A percentile compares a stretch with the other conserved stretches of the same genome.
phyloP scores from a whole-genome alignment of 139 green algal species.

The Raphidocelis subcapitata region DNA sequence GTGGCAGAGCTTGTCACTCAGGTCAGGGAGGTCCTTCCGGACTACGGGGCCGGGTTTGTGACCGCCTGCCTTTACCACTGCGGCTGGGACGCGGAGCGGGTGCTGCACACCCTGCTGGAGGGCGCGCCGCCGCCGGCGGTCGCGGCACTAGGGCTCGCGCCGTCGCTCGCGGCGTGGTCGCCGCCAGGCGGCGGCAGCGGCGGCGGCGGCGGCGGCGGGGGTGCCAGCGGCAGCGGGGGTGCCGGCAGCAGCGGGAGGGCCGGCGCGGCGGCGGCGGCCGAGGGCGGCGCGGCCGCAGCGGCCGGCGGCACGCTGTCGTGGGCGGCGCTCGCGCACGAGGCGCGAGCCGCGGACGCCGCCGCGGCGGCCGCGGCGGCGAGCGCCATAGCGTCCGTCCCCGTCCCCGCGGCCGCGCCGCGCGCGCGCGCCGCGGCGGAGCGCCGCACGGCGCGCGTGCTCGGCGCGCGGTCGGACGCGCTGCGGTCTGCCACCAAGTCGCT shows the following conservation, averaged over 20 bases:
- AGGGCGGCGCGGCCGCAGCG: not conserved
- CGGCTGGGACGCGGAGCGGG: constrained; percentile 51
- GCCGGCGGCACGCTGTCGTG: constrained; percentile 6
- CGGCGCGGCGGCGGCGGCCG: constrained; percentile 23
- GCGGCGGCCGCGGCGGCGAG: constrained; percentile 3
- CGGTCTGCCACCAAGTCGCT: constrained; percentile 27
- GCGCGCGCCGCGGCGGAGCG: constrained; percentile 27
- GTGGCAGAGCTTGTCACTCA: constrained; percentile 3
- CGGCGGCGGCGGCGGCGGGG: constrained; percentile 24
- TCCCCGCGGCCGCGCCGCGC: not conserved
- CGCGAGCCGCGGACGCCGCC: no score
- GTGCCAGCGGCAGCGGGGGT: not conserved
- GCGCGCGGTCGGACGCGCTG: constrained; percentile 27
- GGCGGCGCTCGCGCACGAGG: constrained; percentile 11
- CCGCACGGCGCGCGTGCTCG: constrained; percentile 38
- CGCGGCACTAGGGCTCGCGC: constrained; percentile 52
- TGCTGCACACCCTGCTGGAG: constrained; percentile 69
- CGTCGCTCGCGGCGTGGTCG: constrained; percentile 22
- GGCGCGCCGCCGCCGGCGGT: constrained; percentile 51
- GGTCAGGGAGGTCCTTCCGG: constrained; percentile 74
- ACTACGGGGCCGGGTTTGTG: constrained; percentile 76
- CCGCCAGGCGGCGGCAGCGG: not conserved
- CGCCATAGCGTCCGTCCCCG: not conserved
- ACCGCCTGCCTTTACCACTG: constrained; percentile 52
- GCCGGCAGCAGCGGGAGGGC: not conserved